Evolutionary conservation across 2,329 filamentous ascomycete species (phyloP).

Genomic region (Periconia macrospinosa): DNA sequence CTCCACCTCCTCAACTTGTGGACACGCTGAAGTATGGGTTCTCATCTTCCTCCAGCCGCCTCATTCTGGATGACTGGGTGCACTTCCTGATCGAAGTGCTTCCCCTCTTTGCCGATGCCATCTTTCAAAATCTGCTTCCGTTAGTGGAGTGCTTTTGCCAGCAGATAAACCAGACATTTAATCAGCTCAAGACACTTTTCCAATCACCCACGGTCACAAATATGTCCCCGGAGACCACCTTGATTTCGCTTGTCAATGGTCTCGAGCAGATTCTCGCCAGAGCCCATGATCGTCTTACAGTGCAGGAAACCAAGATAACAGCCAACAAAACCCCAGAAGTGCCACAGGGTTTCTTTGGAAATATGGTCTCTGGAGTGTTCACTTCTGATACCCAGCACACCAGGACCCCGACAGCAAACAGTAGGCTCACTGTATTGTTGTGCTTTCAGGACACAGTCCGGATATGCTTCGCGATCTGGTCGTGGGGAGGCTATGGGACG

Average conservation of each 20-base stretch:
- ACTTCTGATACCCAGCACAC: constrained; percentile 74
- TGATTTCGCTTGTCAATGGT: constrained; percentile 87
- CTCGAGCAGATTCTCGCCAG: constrained; percentile 87
- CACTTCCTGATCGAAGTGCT: constrained; percentile 80
- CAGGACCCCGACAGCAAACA: constrained; percentile 87
- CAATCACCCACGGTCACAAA: constrained; percentile 27
- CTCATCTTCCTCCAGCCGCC: constrained; percentile 70
- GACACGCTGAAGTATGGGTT: constrained; percentile 83
- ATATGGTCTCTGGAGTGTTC: constrained; percentile 91
- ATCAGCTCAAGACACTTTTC: constrained; percentile 68
- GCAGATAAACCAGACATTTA: constrained; percentile 74
- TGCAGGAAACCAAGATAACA: constrained; percentile 72
- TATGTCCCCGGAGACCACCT: constrained; percentile 65
- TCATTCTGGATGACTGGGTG: constrained; percentile 89
- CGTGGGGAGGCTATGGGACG: constrained; percentile 74
- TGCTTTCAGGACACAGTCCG: constrained; percentile 95
- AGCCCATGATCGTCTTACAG: constrained; percentile 78
- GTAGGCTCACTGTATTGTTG: constrained; percentile 88
- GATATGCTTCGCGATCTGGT: constrained; percentile 92
- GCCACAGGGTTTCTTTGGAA: constrained; percentile 86
- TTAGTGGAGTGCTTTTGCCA: constrained; percentile 86
- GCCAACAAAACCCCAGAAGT: constrained; percentile 78
- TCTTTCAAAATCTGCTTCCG: constrained; percentile 89
- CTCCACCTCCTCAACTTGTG: constrained; percentile 72
- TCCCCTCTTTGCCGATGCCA: constrained; percentile 78